Conservation (phyloP, 805 yeast genomes). For the Wickerhamia fluorescens region DNA sequence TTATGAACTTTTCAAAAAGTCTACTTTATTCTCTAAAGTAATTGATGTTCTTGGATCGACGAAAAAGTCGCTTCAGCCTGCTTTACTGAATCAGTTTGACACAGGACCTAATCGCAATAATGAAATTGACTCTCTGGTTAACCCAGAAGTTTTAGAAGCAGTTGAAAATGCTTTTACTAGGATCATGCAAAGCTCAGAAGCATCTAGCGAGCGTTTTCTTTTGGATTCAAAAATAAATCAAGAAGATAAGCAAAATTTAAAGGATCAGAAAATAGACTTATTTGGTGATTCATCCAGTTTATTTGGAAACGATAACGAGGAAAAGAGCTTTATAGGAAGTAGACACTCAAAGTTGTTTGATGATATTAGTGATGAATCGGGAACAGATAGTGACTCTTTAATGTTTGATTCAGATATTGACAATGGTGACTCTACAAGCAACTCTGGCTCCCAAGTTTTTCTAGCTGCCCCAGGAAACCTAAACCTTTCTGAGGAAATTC, state of each 20-base stretch:
- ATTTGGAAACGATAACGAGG: slow-evolving; percentile 16
- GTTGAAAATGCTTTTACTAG: slow-evolving; percentile 63
- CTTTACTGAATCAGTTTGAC: neutral
- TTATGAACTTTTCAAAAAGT: slow-evolving; percentile 51
- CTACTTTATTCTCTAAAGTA: slow-evolving; percentile 45
- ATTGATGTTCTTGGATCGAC: slow-evolving; percentile 4
- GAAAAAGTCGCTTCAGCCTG: neutral
- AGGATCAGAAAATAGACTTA: slow-evolving; percentile 2
- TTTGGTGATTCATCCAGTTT: slow-evolving; percentile 23
- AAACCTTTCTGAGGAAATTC: slow-evolving; percentile 60
- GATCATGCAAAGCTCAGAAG: slow-evolving; percentile 35
- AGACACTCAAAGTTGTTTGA: slow-evolving; percentile 28
- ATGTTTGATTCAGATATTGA: slow-evolving; percentile 7
- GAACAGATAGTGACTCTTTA: slow-evolving; percentile 25
- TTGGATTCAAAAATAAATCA: neutral
- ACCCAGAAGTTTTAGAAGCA: slow-evolving; percentile 46
- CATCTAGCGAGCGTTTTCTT: too few relatives aligned
- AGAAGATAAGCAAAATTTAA: slow-evolving; percentile 5
- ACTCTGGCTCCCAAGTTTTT: slow-evolving; percentile 27
- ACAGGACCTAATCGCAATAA: slow-evolving; percentile 4
- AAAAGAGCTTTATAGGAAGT: slow-evolving; percentile 1
- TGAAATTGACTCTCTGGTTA: slow-evolving; percentile 28
- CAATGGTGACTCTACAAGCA: slow-evolving; percentile 3
- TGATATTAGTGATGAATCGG: slow-evolving; percentile 26
- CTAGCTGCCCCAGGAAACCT: slow-evolving; percentile 66